Conservation (phyloP, 108 stramenopile species). For the Conticribra guillardii region DNA sequence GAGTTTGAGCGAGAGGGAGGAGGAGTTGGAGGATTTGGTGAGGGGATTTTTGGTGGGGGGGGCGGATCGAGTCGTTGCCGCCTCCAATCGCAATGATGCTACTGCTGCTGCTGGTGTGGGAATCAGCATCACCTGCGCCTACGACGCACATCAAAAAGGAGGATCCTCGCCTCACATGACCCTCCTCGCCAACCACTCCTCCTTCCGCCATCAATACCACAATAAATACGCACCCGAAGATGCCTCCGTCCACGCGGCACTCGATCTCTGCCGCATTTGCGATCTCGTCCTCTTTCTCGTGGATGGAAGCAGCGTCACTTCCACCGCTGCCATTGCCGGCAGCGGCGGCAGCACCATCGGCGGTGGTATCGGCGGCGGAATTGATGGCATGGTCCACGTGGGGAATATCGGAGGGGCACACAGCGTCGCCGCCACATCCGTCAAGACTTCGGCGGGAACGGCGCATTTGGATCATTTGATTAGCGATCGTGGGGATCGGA, state of each 20-base stretch:
- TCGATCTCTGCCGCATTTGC: slow-evolving; percentile 88
- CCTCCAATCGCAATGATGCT: too few relatives aligned
- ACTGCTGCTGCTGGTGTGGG: too few relatives aligned
- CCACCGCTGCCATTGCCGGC: slow-evolving; percentile 11
- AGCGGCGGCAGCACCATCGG: slow-evolving; percentile 45
- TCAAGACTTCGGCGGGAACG: slow-evolving; percentile 50
- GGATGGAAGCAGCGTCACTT: slow-evolving; percentile 67
- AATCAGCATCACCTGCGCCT: background rate
- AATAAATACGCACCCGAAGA: slow-evolving; percentile 49
- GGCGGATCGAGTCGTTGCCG: slow-evolving; percentile 50
- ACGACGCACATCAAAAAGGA: background rate
- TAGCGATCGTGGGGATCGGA: slow-evolving; percentile 79
- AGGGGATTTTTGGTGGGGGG: slow-evolving; percentile 36
- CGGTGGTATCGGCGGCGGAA: slow-evolving; percentile 51
- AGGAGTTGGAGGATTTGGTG: slow-evolving; percentile 66
- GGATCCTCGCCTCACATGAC: slow-evolving; percentile 51
- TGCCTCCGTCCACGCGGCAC: slow-evolving; percentile 76
- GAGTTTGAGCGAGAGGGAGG: slow-evolving; percentile 65
- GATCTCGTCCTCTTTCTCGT: slow-evolving; percentile 88
- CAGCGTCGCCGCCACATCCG: slow-evolving; percentile 45
- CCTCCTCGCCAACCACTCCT: slow-evolving; percentile 70
- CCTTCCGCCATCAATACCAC: slow-evolving; percentile 71
- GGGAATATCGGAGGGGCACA: background rate
- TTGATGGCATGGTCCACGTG: too few relatives aligned
- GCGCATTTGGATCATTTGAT: slow-evolving; percentile 75